Base-by-base conservation (phyloP, 1,284 basidiomycete species). In the Boletus sp. region DNA sequence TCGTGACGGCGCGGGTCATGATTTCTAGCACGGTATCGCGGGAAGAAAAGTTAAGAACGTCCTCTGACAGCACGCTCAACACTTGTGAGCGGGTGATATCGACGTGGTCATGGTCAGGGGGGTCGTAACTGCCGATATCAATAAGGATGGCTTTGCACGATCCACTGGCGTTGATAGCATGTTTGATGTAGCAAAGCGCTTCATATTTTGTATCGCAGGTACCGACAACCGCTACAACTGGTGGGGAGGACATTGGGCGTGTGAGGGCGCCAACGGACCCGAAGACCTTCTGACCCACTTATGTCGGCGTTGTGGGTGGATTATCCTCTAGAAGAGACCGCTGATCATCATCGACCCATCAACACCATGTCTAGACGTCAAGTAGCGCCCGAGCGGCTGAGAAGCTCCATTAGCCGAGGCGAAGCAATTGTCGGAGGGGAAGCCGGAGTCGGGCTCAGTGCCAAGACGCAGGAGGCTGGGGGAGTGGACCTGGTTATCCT, bases 151-250 rank as follows among this genome's bases (percentile, higher is more conserved):
- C 69, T 35, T 53, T 55, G 55, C 64, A 68, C 3, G 42, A 45
- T 15, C 56, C 48, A 16, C 35, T 37, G 3, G 58, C 24, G 18
- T 56, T 31, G 41, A 68, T 59, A 2, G 58, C 41, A 27, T 55
- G 54, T 24, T 73, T 68, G 39, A 70, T 44, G 53, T 58, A 68
- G 29, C 53, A 56, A 12, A 71, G 66, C 2, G 62, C 57, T 31
- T 68, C 66, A 18, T 65, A 63, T 39, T 72, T 70, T 45, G 65
- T 72, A 24, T 69, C 67, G 20, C 69, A 68, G 16, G 67, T 70
- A 18, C 68, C 71, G 18, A 70, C 57, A 16, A 73, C 66, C 9
- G 64, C 67, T 18, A 71, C 49, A 46, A 56, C 47, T 13, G 67
- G 69, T 18, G 27, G 43, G 20, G 52, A 53, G 33, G 56, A 18